These are phyloP conservation scores for Globisporangium takayamanum DNA, from an alignment of 352 stramenopile genomes.

Conservation along the genomic window DNA sequence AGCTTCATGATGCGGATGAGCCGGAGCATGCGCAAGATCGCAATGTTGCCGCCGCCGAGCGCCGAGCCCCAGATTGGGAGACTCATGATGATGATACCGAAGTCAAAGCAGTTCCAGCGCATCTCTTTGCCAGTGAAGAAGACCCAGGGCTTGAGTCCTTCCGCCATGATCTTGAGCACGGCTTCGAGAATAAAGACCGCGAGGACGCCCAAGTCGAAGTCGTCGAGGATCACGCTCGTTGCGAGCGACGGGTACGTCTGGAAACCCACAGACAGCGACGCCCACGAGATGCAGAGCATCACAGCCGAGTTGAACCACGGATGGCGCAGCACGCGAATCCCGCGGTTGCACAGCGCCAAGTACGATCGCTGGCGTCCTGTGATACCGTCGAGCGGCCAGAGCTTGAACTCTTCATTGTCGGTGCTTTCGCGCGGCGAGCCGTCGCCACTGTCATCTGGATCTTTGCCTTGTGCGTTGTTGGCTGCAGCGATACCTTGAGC, in stretches of 20 bases:
- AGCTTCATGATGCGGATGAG: slow-evolving; percentile 89
- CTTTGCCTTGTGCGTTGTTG: background rate
- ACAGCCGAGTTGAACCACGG: slow-evolving; percentile 61
- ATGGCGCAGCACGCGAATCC: slow-evolving; percentile 37
- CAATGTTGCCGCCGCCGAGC: slow-evolving; percentile 64
- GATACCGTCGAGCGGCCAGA: slow-evolving; percentile 31
- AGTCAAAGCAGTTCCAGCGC: slow-evolving; percentile 83
- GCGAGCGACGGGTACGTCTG: slow-evolving; percentile 64
- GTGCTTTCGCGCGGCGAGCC: background rate
- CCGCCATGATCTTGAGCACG: slow-evolving; percentile 69
- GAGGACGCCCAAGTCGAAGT: slow-evolving; percentile 61
- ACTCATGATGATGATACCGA: slow-evolving; percentile 80
- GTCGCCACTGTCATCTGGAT: background rate
- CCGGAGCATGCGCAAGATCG: slow-evolving; percentile 79
- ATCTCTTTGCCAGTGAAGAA: slow-evolving; percentile 75
- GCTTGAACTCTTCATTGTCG: slow-evolving; percentile 19
- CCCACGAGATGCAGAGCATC: slow-evolving; percentile 76
- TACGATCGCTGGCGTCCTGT: slow-evolving; percentile 24
- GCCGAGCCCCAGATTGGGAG: slow-evolving; percentile 59
- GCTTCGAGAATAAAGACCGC: slow-evolving; percentile 74
- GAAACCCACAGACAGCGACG: slow-evolving; percentile 70
- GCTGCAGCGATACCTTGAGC: background rate
- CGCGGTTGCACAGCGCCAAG: slow-evolving; percentile 31
- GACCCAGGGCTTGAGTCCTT: slow-evolving; percentile 59
- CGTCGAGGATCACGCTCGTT: slow-evolving; percentile 36